Evolutionary conservation across 2,329 filamentous ascomycete species (phyloP).

Genomic region (Arachnomyces sp.): DNA sequence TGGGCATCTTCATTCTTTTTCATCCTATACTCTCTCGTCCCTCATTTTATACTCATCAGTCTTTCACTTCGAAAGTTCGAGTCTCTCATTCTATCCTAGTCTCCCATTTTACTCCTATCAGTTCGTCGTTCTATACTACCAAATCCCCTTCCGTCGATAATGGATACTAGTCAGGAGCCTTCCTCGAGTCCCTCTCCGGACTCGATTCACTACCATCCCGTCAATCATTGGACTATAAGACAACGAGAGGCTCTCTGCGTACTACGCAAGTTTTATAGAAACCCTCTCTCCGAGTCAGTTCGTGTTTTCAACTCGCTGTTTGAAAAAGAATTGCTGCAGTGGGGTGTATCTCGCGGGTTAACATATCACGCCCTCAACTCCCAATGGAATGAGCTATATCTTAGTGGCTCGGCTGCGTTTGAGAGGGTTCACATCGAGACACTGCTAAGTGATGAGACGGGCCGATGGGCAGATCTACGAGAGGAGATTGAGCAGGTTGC

Average conservation of each 20-base stretch:
- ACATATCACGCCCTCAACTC: constrained; percentile 8
- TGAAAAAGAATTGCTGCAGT: constrained; percentile 10
- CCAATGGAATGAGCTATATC: constrained; percentile 19
- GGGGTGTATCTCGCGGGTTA: constrained; percentile 14
- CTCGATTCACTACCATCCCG: no score
- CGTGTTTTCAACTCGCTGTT: constrained; percentile 23
- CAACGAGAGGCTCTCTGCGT: constrained; percentile 7
- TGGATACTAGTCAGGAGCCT: no score
- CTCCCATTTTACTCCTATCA: no score
- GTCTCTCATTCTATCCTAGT: no score
- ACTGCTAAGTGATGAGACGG: not conserved
- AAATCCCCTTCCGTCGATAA: no score
- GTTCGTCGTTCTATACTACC: no score
- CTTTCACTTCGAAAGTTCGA: no score
- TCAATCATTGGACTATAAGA: no score
- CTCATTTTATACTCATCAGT: no score
- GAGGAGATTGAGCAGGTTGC: constrained; percentile 1
- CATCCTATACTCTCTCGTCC: no score
- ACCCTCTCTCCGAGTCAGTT: constrained; percentile 8
- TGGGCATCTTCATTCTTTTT: no score
- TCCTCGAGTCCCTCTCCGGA: no score
- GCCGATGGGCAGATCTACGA: not conserved
- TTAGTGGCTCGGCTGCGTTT: constrained; percentile 16
- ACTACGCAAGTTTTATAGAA: constrained; percentile 3
- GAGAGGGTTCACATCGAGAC: constrained; percentile 15